These are phyloP conservation scores for Chlorella ohadii DNA, from an alignment of 139 green algal genomes.

Conservation along the genomic window DNA sequence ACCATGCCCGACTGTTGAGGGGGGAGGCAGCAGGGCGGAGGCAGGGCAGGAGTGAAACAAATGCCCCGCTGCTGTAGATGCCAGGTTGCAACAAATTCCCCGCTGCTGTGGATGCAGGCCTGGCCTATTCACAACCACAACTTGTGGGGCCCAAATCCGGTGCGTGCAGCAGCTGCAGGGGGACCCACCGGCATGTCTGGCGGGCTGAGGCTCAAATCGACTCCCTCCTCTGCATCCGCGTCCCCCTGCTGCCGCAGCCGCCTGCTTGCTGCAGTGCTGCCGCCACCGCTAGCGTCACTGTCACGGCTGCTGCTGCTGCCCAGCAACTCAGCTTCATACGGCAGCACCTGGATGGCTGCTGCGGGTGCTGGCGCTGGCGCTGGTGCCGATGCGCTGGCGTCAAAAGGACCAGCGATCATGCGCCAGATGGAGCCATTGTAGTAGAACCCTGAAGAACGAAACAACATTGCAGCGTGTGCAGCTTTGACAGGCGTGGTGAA, in stretches of 20 bases:
- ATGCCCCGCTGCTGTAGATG: too few relatives aligned
- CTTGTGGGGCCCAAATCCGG: too few relatives aligned
- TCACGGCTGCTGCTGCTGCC: not conserved
- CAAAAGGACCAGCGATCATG: constrained; percentile 1
- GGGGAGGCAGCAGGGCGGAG: not conserved
- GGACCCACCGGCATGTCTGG: not conserved
- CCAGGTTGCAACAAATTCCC: too few relatives aligned
- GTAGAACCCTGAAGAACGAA: not conserved
- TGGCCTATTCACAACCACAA: too few relatives aligned
- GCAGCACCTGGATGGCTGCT: not conserved
- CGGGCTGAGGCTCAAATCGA: not conserved
- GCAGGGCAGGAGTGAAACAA: not conserved
- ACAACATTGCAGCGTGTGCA: too few relatives aligned
- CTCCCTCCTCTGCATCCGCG: not conserved
- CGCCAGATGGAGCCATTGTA: not conserved
- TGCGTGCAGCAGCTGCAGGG: too few relatives aligned
- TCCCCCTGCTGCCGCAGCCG: not conserved
- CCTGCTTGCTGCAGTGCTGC: not conserved
- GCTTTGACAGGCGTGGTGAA: too few relatives aligned
- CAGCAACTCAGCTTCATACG: too few relatives aligned
- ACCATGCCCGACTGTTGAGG: not conserved
- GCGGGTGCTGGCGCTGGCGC: not conserved
- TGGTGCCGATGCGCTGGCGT: not conserved
- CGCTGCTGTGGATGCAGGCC: too few relatives aligned
- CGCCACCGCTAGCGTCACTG: not conserved